Evolutionary conservation across 208 protist genomes (phyloP).

Genomic region (Crithidia bombi): DNA sequence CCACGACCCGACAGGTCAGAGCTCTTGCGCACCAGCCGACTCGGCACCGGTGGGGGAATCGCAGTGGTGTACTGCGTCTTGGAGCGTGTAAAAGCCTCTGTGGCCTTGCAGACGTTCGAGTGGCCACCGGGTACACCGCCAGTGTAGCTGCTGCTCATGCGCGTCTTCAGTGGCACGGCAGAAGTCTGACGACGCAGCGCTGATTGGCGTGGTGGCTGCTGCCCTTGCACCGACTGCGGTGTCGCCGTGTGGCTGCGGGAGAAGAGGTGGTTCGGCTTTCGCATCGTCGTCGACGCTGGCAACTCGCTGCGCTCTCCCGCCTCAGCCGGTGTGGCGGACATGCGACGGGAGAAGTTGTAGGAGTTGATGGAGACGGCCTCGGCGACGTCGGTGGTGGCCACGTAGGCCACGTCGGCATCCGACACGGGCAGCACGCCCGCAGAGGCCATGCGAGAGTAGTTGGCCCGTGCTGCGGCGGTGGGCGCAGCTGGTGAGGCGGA

Average conservation of each 20-base stretch:
- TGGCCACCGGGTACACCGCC: background rate
- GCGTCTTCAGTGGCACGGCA: slow-evolving; percentile 15
- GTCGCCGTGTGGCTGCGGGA: slow-evolving; percentile 40
- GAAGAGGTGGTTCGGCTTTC: slow-evolving; percentile 23
- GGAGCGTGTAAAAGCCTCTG: slow-evolving; percentile 26
- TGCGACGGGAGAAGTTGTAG: slow-evolving; percentile 61
- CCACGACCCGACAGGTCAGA: slow-evolving; percentile 5
- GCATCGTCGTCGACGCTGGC: slow-evolving; percentile 12
- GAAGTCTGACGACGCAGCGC: slow-evolving; percentile 16
- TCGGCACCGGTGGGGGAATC: background rate
- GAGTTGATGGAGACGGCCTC: slow-evolving; percentile 48
- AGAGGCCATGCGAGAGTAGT: slow-evolving; percentile 42
- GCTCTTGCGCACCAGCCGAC: slow-evolving; percentile 2
- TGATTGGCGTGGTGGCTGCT: background rate
- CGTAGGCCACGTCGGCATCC: slow-evolving; percentile 58
- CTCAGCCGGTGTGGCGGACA: slow-evolving; percentile 24
- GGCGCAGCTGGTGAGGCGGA: slow-evolving; percentile 4
- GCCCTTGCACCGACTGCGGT: background rate
- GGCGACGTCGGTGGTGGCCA: slow-evolving; percentile 53
- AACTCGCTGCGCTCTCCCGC: slow-evolving; percentile 2
- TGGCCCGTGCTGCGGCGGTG: slow-evolving; percentile 5
- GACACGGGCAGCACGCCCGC: slow-evolving; percentile 55
- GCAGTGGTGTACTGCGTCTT: slow-evolving; percentile 21
- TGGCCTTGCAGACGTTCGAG: background rate
- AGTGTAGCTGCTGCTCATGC: background rate